Evolutionary conservation across 768 basidiomycete genomes (phyloP).

Genomic region (Tremella yokohamensis): DNA sequence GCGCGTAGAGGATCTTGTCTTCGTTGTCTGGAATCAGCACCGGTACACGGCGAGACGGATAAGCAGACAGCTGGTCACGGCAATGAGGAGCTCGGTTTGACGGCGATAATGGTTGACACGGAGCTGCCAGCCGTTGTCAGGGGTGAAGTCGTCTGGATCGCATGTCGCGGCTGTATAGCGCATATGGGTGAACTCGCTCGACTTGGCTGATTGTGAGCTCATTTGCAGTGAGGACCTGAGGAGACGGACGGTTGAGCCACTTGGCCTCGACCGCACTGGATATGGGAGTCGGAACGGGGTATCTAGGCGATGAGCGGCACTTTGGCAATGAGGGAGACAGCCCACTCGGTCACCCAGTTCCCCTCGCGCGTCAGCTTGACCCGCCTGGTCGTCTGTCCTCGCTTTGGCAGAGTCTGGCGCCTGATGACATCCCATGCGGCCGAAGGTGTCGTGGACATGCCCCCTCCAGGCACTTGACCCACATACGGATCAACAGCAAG

Average conservation of each 20-base stretch:
- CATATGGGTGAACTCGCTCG: conserved; percentile 89
- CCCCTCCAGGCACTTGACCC: neutral
- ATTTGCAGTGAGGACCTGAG: neutral
- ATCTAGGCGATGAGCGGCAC: conserved; percentile 42
- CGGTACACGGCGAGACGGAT: conserved; percentile 36
- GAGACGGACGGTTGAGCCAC: conserved; percentile 56
- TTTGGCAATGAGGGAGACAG: conserved; percentile 1
- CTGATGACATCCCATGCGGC: conserved; percentile 53
- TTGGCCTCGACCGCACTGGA: conserved; percentile 75
- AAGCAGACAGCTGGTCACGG: conserved; percentile 63
- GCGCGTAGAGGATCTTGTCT: conserved; percentile 49
- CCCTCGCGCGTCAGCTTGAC: conserved; percentile 83
- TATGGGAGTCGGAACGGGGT: conserved; percentile 79
- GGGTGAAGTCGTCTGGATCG: conserved; percentile 80
- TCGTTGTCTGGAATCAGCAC: conserved; percentile 52
- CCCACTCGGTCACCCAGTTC: conserved; percentile 76
- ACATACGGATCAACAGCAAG: conserved; percentile 3
- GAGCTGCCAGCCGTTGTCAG: conserved; percentile 76
- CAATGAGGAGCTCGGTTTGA: conserved; percentile 87
- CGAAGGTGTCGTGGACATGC: conserved; percentile 26
- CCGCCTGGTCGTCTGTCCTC: conserved; percentile 79
- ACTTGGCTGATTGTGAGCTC: conserved; percentile 50
- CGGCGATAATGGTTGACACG: conserved; percentile 81
- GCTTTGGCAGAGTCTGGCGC: conserved; percentile 79
- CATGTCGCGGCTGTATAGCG: conserved; percentile 84